Base-by-base conservation (phyloP, 2,329 filamentous ascomycete species). In the Pseudomassariella vexata region DNA sequence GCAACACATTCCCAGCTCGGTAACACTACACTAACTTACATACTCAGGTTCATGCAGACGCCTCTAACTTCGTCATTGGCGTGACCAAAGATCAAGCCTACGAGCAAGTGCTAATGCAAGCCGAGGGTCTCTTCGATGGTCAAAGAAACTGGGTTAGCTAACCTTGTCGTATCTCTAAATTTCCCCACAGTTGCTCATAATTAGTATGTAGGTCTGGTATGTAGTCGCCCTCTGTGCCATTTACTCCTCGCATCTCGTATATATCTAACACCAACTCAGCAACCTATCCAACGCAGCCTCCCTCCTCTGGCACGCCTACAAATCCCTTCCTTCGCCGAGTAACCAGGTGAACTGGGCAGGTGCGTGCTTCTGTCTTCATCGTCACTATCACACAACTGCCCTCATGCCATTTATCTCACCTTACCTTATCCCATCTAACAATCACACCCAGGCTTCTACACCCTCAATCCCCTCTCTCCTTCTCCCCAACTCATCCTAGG, bases 301-400 rank as follows among this genome's bases (percentile, higher is more conserved):
- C 4, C 68, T 90, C 18, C 66, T 90, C 41, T 90, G 84, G 81
- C 82, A 92, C 50, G 82, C 80, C 4, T 84, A 82, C 52, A 81
- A 85, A 53, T 85, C 83, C 7, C 66, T 90, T 10, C 72, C 77
- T 2, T 56, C 65, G 0, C 82, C 85, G 1, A 80, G 75, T 31
- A 72, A 62, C 23, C 60, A 74, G 11, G 82, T 86, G 15, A 90
- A 92, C 58, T 92, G 85, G 85, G 78, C 82, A 27, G 78, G 76
- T 79, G 56, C 25, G 47, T 35, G 21, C 22, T 32, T 17, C 18
- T 27, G 44, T 34, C 29, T 5, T 30, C 14, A 32, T 19, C 21
- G 14, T 20, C 24, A 17, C 31, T 15, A 16, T 18, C 12, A 37
- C 23, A 20, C 19, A 12, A 7, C 24, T 34, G 12, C 22, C 19